phyloP scores from a whole-genome alignment of 495 filamentous ascomycete genomes.

The Aspergillus taichungensis region DNA sequence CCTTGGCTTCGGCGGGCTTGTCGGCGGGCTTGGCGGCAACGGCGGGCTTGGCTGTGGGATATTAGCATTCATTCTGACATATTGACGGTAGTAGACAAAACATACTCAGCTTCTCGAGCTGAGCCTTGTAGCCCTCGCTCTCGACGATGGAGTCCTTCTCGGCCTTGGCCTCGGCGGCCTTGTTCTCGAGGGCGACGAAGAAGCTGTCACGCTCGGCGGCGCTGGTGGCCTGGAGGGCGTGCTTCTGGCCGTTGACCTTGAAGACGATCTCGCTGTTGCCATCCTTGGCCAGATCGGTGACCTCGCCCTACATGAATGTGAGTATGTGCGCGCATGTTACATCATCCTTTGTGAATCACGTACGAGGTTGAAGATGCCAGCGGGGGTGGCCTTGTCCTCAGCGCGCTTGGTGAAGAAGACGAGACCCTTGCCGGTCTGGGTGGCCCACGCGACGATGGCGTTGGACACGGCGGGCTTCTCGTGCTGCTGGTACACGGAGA shows the following conservation, averaged over 20 bases:
- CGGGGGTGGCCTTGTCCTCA: slow-evolving; percentile 68
- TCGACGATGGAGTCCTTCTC: slow-evolving; percentile 56
- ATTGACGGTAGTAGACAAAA: background rate
- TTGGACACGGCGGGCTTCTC: slow-evolving; percentile 76
- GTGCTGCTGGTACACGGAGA: slow-evolving; percentile 65
- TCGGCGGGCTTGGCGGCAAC: slow-evolving; percentile 36
- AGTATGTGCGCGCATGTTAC: slow-evolving; percentile 7
- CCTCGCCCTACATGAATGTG: slow-evolving; percentile 55
- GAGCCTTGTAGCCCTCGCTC: slow-evolving; percentile 71
- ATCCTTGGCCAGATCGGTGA: slow-evolving; percentile 66
- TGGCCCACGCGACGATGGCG: slow-evolving; percentile 77
- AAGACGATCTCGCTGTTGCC: slow-evolving; percentile 74
- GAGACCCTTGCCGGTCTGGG: slow-evolving; percentile 90
- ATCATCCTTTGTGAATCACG: slow-evolving; percentile 15
- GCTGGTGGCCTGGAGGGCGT: slow-evolving; percentile 72
- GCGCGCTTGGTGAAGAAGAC: slow-evolving; percentile 85
- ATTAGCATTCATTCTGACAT: slow-evolving; percentile 1
- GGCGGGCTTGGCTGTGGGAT: slow-evolving; percentile 41
- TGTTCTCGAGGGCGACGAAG: slow-evolving; percentile 67
- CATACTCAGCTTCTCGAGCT: slow-evolving; percentile 58
- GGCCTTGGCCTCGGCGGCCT: slow-evolving; percentile 70
- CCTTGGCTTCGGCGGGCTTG: slow-evolving; percentile 38
- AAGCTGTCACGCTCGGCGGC: slow-evolving; percentile 81
- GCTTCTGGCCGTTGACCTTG: slow-evolving; percentile 77
- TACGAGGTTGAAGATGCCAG: slow-evolving; percentile 80